Evolutionary conservation across 139 green algal species (phyloP).

Genomic region (Chlamydomonas sp.): DNA sequence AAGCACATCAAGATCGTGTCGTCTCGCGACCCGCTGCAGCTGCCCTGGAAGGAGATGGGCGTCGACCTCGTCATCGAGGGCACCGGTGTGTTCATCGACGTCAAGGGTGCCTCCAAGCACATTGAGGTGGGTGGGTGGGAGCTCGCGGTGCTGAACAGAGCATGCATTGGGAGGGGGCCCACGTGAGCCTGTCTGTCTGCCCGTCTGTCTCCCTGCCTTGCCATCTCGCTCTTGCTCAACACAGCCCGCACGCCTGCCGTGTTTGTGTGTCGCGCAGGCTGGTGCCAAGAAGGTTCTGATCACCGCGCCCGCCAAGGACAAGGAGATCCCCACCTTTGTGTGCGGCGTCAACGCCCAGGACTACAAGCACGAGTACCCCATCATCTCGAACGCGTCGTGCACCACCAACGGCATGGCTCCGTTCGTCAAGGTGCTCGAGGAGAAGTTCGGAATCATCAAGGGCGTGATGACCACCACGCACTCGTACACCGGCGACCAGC

Average conservation of each 20-base stretch:
- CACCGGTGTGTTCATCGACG: slow-evolving; percentile 91
- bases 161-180: too few relatives aligned
- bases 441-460: slow-evolving; percentile 99
- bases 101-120: slow-evolving; percentile 84
- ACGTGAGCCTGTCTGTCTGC: too few relatives aligned
- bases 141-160: too few relatives aligned
- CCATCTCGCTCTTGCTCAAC: too few relatives aligned
- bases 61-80: slow-evolving; percentile 98
- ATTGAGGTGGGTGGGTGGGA: slow-evolving; percentile 49
- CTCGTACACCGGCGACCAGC: slow-evolving; percentile 99
- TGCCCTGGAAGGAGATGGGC: slow-evolving; percentile 86
- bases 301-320: slow-evolving; percentile 96
- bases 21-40: slow-evolving; percentile 86
- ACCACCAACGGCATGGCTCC: slow-evolving; percentile 99
- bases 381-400: slow-evolving; percentile 98
- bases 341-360: slow-evolving; percentile 90
- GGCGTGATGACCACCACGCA: slow-evolving; percentile 99
- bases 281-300: slow-evolving; percentile 99
- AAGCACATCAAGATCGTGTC: slow-evolving; percentile 92
- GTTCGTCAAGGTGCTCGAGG: slow-evolving; percentile 98
- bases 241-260: too few relatives aligned
- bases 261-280: slow-evolving; percentile 62
- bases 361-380: slow-evolving; percentile 82
- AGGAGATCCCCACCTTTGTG: slow-evolving; percentile 96
- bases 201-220: too few relatives aligned